Evolutionary conservation across 2,329 filamentous ascomycete genomes (phyloP).

Genomic region (Alternaria sp.): DNA sequence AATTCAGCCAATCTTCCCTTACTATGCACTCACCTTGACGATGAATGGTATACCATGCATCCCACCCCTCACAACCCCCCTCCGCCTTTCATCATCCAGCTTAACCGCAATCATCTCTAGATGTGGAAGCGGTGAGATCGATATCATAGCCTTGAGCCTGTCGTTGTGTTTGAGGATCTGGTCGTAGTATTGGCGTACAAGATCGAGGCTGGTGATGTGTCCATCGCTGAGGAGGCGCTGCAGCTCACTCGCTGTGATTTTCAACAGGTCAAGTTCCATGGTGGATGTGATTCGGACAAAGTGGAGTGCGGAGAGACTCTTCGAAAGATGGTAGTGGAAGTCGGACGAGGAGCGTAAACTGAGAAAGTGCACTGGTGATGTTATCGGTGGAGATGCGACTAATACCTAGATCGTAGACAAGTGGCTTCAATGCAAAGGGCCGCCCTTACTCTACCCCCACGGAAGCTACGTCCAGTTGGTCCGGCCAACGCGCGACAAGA

Average conservation of each 20-base stretch:
- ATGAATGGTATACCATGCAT: not conserved
- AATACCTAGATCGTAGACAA: accelerated
- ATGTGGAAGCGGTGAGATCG: not conserved
- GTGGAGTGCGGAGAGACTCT: accelerated
- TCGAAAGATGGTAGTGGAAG: accelerated
- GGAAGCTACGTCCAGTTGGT: not conserved
- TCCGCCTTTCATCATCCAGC: not conserved
- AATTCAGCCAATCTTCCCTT: no score
- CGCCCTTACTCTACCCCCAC: not conserved
- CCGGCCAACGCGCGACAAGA: no score
- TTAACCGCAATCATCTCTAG: not conserved
- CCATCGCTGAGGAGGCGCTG: not conserved
- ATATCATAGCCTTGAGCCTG: not conserved
- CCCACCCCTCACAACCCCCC: not conserved
- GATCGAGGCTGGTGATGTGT: not conserved
- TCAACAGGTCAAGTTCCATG: not conserved
- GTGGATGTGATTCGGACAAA: not conserved
- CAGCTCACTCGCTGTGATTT: not conserved
- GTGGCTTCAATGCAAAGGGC: not conserved
- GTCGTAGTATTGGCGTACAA: not conserved
- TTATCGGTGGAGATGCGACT: not conserved
- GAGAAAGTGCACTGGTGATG: no score
- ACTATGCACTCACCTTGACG: not conserved
- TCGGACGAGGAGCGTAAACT: accelerated
- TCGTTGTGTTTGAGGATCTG: not conserved